Evolutionary conservation across 176 grass and related monocot genomes (phyloP).

Genomic region (Bromus sterilis): DNA sequence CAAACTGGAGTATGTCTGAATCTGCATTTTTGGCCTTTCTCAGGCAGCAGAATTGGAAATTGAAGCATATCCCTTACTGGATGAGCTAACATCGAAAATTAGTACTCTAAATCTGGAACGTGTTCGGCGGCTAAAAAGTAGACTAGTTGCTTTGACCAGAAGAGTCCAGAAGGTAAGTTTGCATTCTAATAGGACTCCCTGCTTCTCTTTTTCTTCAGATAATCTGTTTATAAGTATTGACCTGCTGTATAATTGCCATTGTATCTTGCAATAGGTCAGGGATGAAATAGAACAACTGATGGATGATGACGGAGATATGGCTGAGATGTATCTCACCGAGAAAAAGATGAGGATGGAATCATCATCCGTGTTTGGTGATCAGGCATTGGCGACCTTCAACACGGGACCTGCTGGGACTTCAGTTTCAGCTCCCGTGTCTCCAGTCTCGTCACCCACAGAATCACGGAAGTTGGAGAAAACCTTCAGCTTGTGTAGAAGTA

Average conservation of each 20-base stretch:
- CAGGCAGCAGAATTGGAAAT: slow-evolving; percentile 93
- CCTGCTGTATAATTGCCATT: background rate
- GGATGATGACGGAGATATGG: slow-evolving; percentile 99
- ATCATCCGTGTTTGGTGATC: slow-evolving; percentile 66
- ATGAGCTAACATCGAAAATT: slow-evolving; percentile 93
- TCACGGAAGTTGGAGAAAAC: slow-evolving; percentile 69
- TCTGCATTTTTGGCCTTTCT: slow-evolving; percentile 8
- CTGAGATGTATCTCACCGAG: slow-evolving; percentile 92
- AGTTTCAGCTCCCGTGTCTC: slow-evolving; percentile 77
- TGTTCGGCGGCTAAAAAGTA: slow-evolving; percentile 80
- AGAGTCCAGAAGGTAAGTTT: slow-evolving; percentile 87
- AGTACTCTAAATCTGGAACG: slow-evolving; percentile 92
- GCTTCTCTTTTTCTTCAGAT: background rate
- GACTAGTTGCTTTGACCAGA: slow-evolving; percentile 81
- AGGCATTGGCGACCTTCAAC: slow-evolving; percentile 47
- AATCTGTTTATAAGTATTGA: background rate
- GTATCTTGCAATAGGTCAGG: slow-evolving; percentile 59
- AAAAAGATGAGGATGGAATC: slow-evolving; percentile 79
- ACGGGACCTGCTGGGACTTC: slow-evolving; percentile 37
- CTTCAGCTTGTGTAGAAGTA: slow-evolving; percentile 81
- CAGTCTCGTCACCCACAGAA: slow-evolving; percentile 65
- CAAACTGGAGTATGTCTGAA: background rate
- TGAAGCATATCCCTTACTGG: slow-evolving; percentile 90
- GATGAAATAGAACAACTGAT: slow-evolving; percentile 98
- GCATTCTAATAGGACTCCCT: background rate